Evolutionary conservation across 2,329 filamentous ascomycete genomes (phyloP).

Genomic region (Boeremia exigua): DNA sequence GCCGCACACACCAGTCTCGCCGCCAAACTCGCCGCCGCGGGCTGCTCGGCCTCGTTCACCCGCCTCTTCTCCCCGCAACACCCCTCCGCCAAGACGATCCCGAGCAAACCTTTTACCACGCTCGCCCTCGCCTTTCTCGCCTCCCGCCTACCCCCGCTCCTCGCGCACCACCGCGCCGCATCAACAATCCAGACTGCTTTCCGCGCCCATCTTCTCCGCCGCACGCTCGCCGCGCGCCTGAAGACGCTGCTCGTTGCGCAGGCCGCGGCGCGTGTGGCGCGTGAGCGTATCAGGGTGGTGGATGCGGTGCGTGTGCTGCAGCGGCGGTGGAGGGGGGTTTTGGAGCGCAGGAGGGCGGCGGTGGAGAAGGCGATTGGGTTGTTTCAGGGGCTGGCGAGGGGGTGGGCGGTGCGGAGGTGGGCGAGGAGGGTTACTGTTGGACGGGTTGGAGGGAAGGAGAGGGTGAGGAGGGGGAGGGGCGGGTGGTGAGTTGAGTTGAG

Average conservation of each 20-base stretch:
- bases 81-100: constrained; percentile 47
- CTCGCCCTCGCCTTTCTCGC: constrained; percentile 66
- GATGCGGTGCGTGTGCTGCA: constrained; percentile 53
- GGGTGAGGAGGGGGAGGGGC: constrained; percentile 43
- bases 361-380: constrained; percentile 47
- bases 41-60: constrained; percentile 54
- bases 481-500: constrained; percentile 37
- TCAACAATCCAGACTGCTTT: constrained; percentile 60
- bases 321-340: constrained; percentile 50
- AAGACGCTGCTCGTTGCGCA: constrained; percentile 51
- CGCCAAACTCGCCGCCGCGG: constrained; percentile 48
- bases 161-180: constrained; percentile 58
- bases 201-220: constrained; percentile 47
- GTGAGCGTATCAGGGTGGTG: constrained; percentile 50
- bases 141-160: constrained; percentile 61
- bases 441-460: constrained; percentile 39
- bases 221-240: constrained; percentile 43
- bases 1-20: constrained; percentile 31
- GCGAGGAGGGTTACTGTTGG: constrained; percentile 35
- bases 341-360: constrained; percentile 43
- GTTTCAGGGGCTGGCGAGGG: constrained; percentile 54
- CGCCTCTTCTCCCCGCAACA: constrained; percentile 47
- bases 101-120: constrained; percentile 61
- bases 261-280: constrained; percentile 57
- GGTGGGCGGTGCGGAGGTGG: constrained; percentile 48